Evolutionary conservation across 2,329 filamentous ascomycete genomes (phyloP).

Genomic region (Hyphodiscus sp.): DNA sequence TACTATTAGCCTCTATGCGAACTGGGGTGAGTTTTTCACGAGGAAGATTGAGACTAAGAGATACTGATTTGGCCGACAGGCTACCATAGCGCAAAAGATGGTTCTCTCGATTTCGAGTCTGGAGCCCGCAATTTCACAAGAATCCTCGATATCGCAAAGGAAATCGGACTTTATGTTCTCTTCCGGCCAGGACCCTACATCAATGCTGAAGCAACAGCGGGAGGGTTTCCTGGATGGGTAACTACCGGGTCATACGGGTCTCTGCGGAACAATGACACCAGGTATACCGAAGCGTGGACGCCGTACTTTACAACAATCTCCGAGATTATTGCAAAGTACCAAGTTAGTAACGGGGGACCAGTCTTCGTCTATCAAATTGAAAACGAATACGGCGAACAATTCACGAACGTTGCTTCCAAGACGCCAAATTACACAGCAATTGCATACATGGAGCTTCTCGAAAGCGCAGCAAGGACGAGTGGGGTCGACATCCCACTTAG

Average conservation of each 20-base stretch:
- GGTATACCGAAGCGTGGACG: constrained; percentile 46
- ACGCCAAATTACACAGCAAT: constrained; percentile 42
- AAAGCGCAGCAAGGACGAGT: constrained; percentile 45
- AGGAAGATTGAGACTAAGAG: constrained; percentile 41
- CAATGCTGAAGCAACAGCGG: constrained; percentile 57
- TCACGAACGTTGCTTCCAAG: constrained; percentile 35
- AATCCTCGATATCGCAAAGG: constrained; percentile 67
- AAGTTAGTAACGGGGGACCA: constrained; percentile 51
- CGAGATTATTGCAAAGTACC: constrained; percentile 43
- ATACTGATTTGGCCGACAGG: constrained; percentile 36
- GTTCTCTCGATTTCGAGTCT: constrained; percentile 61
- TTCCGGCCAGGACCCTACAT: constrained; percentile 64
- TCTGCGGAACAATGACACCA: constrained; percentile 45
- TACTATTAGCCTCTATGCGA: constrained; percentile 68
- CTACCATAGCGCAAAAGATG: constrained; percentile 51
- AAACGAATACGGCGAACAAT: constrained; percentile 45
- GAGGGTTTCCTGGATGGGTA: constrained; percentile 55
- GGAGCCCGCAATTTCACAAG: constrained; percentile 50
- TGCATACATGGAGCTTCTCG: constrained; percentile 51
- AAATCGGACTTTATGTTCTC: constrained; percentile 69
- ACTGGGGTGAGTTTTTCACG: constrained; percentile 48
- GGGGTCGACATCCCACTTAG: constrained; percentile 53
- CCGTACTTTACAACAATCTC: constrained; percentile 47
- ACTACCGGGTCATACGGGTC: constrained; percentile 53
- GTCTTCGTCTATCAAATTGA: constrained; percentile 52